These are phyloP conservation scores for Nigrospora osmanthi DNA, from an alignment of 2,329 filamentous ascomycete genomes.

Conservation along the genomic window DNA sequence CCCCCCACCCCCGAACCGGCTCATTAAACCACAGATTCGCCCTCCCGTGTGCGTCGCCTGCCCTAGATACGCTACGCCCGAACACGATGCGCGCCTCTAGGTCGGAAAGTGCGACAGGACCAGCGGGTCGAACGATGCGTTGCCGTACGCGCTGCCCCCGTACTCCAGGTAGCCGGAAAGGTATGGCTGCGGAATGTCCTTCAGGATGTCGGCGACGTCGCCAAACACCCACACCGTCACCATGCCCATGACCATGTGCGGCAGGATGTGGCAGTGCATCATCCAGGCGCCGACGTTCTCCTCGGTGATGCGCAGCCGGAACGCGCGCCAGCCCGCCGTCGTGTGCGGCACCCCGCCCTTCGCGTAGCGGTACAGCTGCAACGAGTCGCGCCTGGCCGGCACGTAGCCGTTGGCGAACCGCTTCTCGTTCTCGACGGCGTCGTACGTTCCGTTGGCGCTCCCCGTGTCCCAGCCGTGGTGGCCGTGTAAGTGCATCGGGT, in stretches of 20 bases:
- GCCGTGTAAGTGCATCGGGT: conserved; percentile 49
- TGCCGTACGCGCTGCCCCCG: conserved; percentile 38
- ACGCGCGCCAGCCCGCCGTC: conserved; percentile 50
- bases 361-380: conserved; percentile 47
- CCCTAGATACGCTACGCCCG: too few relatives aligned
- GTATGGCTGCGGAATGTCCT: conserved; percentile 24
- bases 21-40: too few relatives aligned
- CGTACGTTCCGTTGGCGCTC: conserved; percentile 43
- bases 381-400: conserved; percentile 36
- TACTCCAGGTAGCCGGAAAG: conserved; percentile 32
- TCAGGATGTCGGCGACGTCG: conserved; percentile 24
- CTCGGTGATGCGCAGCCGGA: conserved; percentile 39
- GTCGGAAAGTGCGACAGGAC: conserved; percentile 11
- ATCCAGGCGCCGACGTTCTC: conserved; percentile 51
- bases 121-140: conserved; percentile 22
- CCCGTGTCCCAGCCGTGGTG: conserved; percentile 46
- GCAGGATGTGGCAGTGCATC: conserved; percentile 52
- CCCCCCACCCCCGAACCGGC: too few relatives aligned
- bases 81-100: too few relatives aligned
- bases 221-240: conserved; percentile 33
- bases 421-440: conserved; percentile 37
- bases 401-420: conserved; percentile 20
- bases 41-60: too few relatives aligned
- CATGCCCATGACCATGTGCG: conserved; percentile 52
- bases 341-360: conserved; percentile 27